A percentile compares a stretch with the other conserved stretches of the same genome.
Conservation (phyloP, 257 asterid species). For the Lithospermum erythrorhizon region DNA sequence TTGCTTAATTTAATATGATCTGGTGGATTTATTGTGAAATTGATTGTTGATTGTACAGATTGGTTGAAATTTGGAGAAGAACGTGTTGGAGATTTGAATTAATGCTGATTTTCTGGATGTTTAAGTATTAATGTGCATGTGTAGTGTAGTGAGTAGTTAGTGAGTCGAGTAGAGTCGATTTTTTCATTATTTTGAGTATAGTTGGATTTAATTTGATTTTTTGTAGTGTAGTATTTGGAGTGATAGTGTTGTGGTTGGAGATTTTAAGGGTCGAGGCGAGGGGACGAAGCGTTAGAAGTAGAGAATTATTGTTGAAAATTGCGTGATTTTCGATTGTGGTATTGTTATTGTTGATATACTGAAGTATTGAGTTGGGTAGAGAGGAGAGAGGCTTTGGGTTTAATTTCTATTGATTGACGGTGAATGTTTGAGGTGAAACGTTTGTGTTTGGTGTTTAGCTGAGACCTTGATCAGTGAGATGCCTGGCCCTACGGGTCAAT, state of each 20-base stretch:
- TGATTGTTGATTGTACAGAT: constrained; percentile 1
- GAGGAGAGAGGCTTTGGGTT: no score
- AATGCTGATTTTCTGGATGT: no score
- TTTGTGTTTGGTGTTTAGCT: not conserved
- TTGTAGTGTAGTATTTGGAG: not conserved
- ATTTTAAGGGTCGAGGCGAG: not conserved
- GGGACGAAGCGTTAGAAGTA: not conserved
- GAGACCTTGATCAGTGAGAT: constrained; percentile 25
- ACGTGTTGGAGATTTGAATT: not conserved
- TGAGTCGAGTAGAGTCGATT: not conserved
- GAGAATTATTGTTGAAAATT: constrained; percentile 15
- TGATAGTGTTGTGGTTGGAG: not conserved
- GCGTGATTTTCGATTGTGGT: no score
- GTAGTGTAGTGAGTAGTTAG: no score
- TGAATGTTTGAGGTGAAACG: not conserved
- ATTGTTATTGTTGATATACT: not conserved
- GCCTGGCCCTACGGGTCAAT: constrained; percentile 26
- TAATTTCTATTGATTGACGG: no score
- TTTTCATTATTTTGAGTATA: no score
- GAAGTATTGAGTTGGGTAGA: not conserved
- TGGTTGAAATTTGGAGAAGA: not conserved
- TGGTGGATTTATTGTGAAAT: not conserved
- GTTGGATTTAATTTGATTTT: no score
- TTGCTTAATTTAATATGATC: not conserved
- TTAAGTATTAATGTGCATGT: no score